Conservation (phyloP, 139 green algal genomes). For the Tetradesmus lagerheimii region DNA sequence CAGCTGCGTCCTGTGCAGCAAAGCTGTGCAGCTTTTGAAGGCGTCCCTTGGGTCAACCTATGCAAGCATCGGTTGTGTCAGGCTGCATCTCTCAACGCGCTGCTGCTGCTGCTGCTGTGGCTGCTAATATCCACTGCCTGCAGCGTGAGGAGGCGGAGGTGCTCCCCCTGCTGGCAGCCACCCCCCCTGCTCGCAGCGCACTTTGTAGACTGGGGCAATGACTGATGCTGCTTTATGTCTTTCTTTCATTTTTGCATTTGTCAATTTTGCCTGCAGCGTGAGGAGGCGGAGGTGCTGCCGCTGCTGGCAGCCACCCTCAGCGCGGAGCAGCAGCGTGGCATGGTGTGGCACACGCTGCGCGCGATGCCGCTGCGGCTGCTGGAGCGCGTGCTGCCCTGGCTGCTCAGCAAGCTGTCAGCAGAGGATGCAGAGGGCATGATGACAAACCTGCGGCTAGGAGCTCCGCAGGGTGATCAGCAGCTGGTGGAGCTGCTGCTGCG, state of each 20-base stretch:
- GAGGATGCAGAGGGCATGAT: conserved; percentile 80
- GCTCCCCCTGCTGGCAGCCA: conserved; percentile 82
- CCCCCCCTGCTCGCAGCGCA: conserved; percentile 37
- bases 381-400: conserved; percentile 94
- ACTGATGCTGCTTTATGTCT: no score
- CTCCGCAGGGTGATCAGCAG: conserved; percentile 65
- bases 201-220: no score
- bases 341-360: conserved; percentile 90
- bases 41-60: no score
- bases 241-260: conserved; percentile 65
- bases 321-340: conserved; percentile 82
- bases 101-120: no score
- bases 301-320: conserved; percentile 78
- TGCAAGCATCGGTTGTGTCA: no score
- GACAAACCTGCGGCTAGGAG: conserved; percentile 75
- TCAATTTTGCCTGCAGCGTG: conserved; percentile 54
- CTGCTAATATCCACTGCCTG: no score
- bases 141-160: conserved; percentile 84
- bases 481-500: conserved; percentile 88
- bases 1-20: no score
- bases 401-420: conserved; percentile 73
- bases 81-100: no score
- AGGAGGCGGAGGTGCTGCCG: conserved; percentile 90
- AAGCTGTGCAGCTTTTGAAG: no score
- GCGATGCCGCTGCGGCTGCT: conserved; percentile 97